Conservation (phyloP, 345 rosid species). For the Hibiscus syriacus region DNA sequence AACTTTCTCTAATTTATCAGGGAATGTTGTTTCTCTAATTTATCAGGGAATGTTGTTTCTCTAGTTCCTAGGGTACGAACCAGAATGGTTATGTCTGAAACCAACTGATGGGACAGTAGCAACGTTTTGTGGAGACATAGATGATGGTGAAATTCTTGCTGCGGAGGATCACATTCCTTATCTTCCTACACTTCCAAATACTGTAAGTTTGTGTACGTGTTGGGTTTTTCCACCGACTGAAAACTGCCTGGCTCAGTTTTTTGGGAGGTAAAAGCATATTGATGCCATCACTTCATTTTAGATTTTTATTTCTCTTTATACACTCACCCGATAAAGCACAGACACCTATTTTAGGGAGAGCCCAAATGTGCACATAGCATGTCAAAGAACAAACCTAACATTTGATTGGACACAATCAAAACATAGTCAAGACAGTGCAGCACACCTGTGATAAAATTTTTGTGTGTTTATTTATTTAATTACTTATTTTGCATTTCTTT, state of each 20-base stretch:
- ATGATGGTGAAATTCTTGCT: constrained; percentile 55
- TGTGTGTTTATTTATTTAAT: no score
- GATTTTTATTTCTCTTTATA: not conserved
- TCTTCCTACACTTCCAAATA: constrained; percentile 71
- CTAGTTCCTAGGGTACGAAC: constrained; percentile 34
- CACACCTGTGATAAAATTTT: not conserved
- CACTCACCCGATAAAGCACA: not conserved
- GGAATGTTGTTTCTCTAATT: constrained; percentile 25
- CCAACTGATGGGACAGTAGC: constrained; percentile 77
- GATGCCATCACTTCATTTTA: not conserved
- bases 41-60: constrained; percentile 39
- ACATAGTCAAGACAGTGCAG: not conserved
- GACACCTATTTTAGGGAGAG: not conserved
- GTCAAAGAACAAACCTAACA: not conserved
- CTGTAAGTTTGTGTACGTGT: constrained; percentile 43
- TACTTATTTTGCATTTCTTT: no score
- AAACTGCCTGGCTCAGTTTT: not conserved
- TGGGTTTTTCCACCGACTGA: not conserved
- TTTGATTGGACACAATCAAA: not conserved
- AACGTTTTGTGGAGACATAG: constrained; percentile 72
- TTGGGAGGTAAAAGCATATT: not conserved
- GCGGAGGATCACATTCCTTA: constrained; percentile 62
- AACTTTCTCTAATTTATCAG: constrained; percentile 25
- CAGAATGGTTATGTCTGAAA: constrained; percentile 69
- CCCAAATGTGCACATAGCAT: not conserved